Base-by-base conservation (phyloP, 2,329 filamentous ascomycete species). In the Corinectria fuckeliana region DNA sequence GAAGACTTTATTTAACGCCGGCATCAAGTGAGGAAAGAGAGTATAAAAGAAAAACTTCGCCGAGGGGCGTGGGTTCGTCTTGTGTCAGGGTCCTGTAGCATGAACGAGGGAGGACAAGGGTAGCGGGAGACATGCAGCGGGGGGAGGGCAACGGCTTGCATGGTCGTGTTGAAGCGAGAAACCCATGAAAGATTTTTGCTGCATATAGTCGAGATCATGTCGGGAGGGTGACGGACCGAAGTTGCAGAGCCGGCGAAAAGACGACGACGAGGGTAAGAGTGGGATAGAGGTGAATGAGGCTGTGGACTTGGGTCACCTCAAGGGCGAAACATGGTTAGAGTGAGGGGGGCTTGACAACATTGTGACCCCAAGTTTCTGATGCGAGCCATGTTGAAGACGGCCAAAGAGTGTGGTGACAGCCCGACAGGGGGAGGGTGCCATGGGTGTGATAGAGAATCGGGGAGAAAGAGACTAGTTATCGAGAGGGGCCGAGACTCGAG, bases 391-490 rank as follows among this genome's bases (percentile, higher is more conserved):
- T 38, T 34, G 21, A 57, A 48, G 21, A 14, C 45, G 23, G 9
- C 54, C 18, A 13, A 16, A 50, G 28, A 36, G 28, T 16, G 28
- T 21, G 45, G 45, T 26, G 28, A 47, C 23, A 47, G 38, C 28
- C 32, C 28, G 47, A 50, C 45, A 44, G 42, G 50, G 28, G 36
- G 42, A 50, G 50, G 50, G 51, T 55, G n/a, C 32, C 45, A 39
- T 32, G 25, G 14, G 57, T 60, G 45, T 6, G 32, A 56, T 51
- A 16, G 21, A 26, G 34, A 50, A 54, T 48, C 42, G 44, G 26
- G 39, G 39, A 42, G 44, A 53, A 50, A 45, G 28, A 23, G 38
- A 39, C 20, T 21, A 38, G 23, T 21, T 36, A 28, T 38, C 23
- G 36, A 50, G 42, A 36, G 28, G n/a, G 13, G 20, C 30, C 26